Base-by-base conservation (phyloP, 2,329 filamentous ascomycete genomes). In the Conoideocrella luteorostrata region DNA sequence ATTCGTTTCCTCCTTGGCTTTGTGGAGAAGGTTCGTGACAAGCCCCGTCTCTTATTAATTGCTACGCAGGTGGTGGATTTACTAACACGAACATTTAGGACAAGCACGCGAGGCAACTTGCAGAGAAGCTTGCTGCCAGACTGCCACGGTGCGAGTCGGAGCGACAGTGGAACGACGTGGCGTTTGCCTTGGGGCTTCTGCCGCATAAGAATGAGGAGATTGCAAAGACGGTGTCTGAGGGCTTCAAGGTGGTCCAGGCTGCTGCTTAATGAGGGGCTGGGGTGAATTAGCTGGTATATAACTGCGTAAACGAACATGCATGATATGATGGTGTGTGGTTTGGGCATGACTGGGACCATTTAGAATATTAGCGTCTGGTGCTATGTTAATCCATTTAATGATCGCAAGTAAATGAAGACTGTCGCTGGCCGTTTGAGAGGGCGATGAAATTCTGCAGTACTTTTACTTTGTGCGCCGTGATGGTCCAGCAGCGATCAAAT, bases 131-230 rank as follows among this genome's bases (percentile, higher is more conserved):
- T 48, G 90, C 93, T 1, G 89, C 90, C 5, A 78, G 93, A 52
- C 74, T 98, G 35, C 74, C 78, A 2, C 78, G 91, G 37, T 96
- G 90, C 58, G 90, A 96, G 60, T 95, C 78, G 38, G 91, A 98
- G 68, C 76, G 90, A 50, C 90, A 97, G 62, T 98, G 93, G 93
- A 95, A 91, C 60, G 93, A 98, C 66, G 90, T 97, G 34, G 88
- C 91, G 0, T 98, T 89, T 69, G 90, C 90, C 3, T 68, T 98
- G 47, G 88, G 88, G 3, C 67, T 96, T 47, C 68, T 98, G 45
- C 90, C 89, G 58, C 93, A 98, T 63, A 94, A 93, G 72, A 91
- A 91, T 56, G 88, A 95, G 58, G 88, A 94, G 36, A 94, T 95
- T 45, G 74, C 77, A 47, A 93, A 89, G 70, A 61, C 83, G 47